Percentiles rank a stretch among this genome's conserved stretches.
Conservation (phyloP, 345 rosid genomes). For the Lumnitzera racemosa region DNA sequence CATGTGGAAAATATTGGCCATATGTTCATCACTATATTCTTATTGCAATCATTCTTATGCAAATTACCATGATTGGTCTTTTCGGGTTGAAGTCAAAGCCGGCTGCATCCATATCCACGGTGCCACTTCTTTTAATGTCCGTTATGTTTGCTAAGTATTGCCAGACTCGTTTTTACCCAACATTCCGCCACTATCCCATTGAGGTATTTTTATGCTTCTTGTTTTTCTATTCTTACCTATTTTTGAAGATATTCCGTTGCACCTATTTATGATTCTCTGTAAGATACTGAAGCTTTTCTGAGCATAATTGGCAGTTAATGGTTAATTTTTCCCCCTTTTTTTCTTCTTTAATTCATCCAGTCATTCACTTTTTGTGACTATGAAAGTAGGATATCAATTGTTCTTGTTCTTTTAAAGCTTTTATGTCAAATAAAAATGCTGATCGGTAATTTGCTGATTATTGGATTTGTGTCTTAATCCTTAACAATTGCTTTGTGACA, state of each 20-base stretch:
- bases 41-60: slow-evolving; percentile 76
- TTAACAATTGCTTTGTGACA: slow-evolving; percentile 10
- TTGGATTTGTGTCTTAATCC: no score
- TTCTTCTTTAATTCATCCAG: background rate
- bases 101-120: slow-evolving; percentile 62
- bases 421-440: no score
- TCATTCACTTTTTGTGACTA: background rate
- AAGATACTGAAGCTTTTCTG: no score
- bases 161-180: slow-evolving; percentile 79
- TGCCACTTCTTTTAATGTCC: slow-evolving; percentile 66
- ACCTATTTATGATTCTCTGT: no score
- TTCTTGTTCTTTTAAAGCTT: no score
- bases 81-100: slow-evolving; percentile 92
- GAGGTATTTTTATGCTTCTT: slow-evolving; percentile 29
- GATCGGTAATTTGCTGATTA: no score
- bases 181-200: slow-evolving; percentile 45
- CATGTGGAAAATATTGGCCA: slow-evolving; percentile 78
- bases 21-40: slow-evolving; percentile 64
- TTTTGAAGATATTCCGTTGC: no score
- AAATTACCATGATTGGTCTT: slow-evolving; percentile 84
- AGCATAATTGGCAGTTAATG: no score
- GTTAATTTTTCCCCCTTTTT: no score
- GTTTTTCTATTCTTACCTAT: background rate
- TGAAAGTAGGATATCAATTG: no score
- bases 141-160: slow-evolving; percentile 78